Base-by-base conservation (phyloP, 140 eudicot genomes). In the Cichorium intybus region DNA sequence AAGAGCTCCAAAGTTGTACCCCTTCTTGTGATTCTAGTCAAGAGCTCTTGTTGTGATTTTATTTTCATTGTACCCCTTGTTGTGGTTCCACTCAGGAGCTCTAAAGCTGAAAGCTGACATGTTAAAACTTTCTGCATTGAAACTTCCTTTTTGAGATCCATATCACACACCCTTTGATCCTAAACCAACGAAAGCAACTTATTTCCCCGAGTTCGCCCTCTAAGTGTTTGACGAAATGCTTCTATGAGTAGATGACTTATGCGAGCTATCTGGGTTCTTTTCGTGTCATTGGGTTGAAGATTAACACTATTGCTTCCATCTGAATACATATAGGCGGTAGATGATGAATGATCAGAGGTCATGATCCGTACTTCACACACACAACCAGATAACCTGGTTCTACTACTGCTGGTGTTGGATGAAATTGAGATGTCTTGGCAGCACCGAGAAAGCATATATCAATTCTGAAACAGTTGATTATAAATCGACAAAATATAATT, bases 351-450 rank as follows among this genome's bases (percentile, higher is more conserved):
- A 54, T 71, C 73, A 43, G 82, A 77, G 64, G 70, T 62, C 89
- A 85, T 81, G 85, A 81, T 70, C 80, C 58, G 15, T 5, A 24
- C 60, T 57, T 68, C 70, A 76, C 33, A 71, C 26, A 28, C 78
- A 60, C 60, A 54, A 31, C 17, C 8, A 31, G 26, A 29, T 7
- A 31, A 3, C 37, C 7, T 16, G 3, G 4, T 31, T 31, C 37
- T 46, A 46, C 52, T 4, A 66, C 98, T 88, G 17, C 37, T 72
- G 39, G n/a, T 92, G 96, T 78, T 92, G 98, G 37, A 92, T 67
- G 55, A 92, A 92, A 68, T 92, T 92, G 27, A 92, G 81, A 80
- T 92, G 75, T 62, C 73, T 92, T 24, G 98, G 93, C 81, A 92
- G 20, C 66, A 34, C 63, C 31, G 98, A 81, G 67, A 92, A 92